A percentile compares a stretch with the other conserved stretches of the same genome.
Evolutionary conservation across 305 asterid species (phyloP).

Genomic region (Fraxinus sp.): DNA sequence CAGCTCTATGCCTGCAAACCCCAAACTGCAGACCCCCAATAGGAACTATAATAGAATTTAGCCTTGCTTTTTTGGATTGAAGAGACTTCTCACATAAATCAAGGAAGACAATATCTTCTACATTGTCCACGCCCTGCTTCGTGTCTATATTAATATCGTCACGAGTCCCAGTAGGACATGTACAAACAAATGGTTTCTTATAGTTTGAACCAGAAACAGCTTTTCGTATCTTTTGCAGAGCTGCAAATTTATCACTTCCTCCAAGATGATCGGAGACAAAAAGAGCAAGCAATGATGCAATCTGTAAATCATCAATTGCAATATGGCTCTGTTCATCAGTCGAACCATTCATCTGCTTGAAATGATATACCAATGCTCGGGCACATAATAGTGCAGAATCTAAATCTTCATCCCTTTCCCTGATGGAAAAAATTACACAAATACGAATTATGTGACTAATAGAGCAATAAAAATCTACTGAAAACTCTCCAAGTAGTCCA

Average conservation of each 20-base stretch:
- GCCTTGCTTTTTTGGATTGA: constrained; percentile 55
- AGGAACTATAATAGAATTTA: constrained; percentile 70
- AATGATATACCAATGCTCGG: constrained; percentile 54
- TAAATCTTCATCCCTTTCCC: constrained; percentile 79
- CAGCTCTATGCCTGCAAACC: constrained; percentile 90
- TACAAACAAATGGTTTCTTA: constrained; percentile 80
- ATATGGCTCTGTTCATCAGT: constrained; percentile 33
- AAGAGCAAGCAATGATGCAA: constrained; percentile 81
- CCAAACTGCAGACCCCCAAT: constrained; percentile 88
- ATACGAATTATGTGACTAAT: constrained; percentile 11
- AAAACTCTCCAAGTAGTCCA: not conserved
- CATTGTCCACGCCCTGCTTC: constrained; percentile 35
- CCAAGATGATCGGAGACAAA: constrained; percentile 94
- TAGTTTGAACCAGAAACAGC: constrained; percentile 68
- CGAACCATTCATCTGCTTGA: constrained; percentile 56
- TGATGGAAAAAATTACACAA: constrained; percentile 35
- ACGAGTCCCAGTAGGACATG: constrained; percentile 63
- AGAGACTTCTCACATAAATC: constrained; percentile 76
- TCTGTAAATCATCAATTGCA: constrained; percentile 53
- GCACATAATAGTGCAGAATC: constrained; percentile 69
- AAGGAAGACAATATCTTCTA: constrained; percentile 49
- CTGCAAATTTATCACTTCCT: constrained; percentile 77
- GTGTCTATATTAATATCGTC: constrained; percentile 27
- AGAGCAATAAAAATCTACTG: constrained; percentile 1
- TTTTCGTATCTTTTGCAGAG: constrained; percentile 61